Percentiles rank a stretch among this genome's conserved stretches.
Conservation (phyloP, 2,329 filamentous ascomycete genomes). For the Stagonosporopsis chrysanthemi region DNA sequence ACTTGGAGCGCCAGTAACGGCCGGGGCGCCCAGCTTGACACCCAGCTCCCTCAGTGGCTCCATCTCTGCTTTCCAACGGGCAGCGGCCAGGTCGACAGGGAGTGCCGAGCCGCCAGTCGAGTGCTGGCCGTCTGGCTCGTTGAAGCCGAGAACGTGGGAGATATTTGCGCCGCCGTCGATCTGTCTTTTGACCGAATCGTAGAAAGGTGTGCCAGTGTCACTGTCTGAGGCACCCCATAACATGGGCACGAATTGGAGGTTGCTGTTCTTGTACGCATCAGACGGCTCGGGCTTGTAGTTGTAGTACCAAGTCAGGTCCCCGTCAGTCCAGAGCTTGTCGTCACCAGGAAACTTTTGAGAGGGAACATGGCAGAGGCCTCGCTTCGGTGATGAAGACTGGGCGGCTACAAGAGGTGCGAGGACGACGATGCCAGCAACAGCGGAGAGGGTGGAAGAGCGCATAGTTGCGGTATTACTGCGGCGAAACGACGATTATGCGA, state of each 20-base stretch:
- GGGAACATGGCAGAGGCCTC: constrained; percentile 75
- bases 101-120: constrained; percentile 69
- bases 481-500: not conserved
- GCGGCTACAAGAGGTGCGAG: constrained; percentile 18
- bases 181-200: constrained; percentile 63
- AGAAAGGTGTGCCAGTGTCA: constrained; percentile 64
- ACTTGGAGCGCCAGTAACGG: constrained; percentile 67
- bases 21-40: constrained; percentile 73
- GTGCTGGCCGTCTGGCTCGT: constrained; percentile 73
- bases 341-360: constrained; percentile 64
- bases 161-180: constrained; percentile 65
- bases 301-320: constrained; percentile 82
- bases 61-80: constrained; percentile 74
- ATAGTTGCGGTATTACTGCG: not conserved
- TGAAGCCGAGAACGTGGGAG: constrained; percentile 75
- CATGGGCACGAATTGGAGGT: constrained; percentile 81
- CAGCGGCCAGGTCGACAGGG: constrained; percentile 66
- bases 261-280: constrained; percentile 53
- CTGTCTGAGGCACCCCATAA: constrained; percentile 68
- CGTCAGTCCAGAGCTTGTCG: constrained; percentile 69
- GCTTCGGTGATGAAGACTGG: constrained; percentile 63
- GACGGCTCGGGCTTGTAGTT: constrained; percentile 72
- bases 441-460: constrained; percentile 12
- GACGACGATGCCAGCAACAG: constrained; percentile 10
- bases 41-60: constrained; percentile 70